phyloP scores from a whole-genome alignment of 2,329 filamentous ascomycete genomes.

The Hortaea werneckii region DNA sequence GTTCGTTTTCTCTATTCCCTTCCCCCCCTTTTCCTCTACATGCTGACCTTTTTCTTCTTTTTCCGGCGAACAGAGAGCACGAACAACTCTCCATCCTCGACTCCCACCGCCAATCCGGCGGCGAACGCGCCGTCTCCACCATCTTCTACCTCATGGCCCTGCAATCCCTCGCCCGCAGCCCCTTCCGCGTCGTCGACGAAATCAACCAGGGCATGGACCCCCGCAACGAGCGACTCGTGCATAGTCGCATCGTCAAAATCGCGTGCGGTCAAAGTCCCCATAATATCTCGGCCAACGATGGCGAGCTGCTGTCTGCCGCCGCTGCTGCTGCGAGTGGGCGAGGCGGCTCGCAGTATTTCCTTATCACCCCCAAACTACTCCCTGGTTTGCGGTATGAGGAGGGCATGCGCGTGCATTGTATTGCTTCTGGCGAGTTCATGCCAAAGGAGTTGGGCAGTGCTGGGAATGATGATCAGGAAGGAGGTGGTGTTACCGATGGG shows the following conservation, averaged over 20 bases:
- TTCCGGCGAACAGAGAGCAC: constrained; percentile 60
- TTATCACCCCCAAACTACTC: constrained; percentile 93
- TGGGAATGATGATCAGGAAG: constrained; percentile 25
- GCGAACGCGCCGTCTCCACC: constrained; percentile 89
- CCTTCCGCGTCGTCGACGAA: constrained; percentile 96
- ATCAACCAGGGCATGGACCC: constrained; percentile 99
- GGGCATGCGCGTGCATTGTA: constrained; percentile 88
- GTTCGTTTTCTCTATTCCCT: constrained; percentile 40
- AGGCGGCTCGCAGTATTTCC: constrained; percentile 60
- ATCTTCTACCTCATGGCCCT: constrained; percentile 99
- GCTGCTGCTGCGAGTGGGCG: constrained; percentile 38
- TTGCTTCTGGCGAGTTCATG: constrained; percentile 70
- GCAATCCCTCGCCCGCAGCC: constrained; percentile 83
- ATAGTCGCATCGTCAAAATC: constrained; percentile 96
- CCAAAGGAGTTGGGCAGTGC: no score
- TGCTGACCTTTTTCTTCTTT: no score
- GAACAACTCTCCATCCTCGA: constrained; percentile 79
- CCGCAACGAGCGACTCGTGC: constrained; percentile 94
- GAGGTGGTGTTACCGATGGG: constrained; percentile 35
- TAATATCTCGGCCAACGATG: no score
- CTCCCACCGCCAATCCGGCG: constrained; percentile 88
- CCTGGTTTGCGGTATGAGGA: constrained; percentile 74
- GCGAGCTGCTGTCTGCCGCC: no score
- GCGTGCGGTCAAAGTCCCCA: no score
- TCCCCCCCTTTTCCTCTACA: background rate